Evolutionary conservation across 2,329 filamentous ascomycete genomes (phyloP).

Genomic region (Ceratocystis huliohia): DNA sequence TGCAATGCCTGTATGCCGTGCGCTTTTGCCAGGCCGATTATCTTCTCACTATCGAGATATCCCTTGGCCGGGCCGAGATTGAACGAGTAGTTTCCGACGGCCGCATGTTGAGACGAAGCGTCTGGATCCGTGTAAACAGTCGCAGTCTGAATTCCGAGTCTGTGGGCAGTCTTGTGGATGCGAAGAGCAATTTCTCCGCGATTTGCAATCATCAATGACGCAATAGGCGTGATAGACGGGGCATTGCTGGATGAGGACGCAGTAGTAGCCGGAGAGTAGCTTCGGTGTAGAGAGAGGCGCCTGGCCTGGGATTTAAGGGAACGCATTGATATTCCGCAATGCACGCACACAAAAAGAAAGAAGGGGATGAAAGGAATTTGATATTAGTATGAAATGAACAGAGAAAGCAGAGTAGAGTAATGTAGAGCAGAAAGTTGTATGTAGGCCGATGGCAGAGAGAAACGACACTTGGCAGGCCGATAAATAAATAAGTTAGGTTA

Average conservation of each 20-base stretch:
- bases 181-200: constrained; percentile 92
- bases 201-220: constrained; percentile 88
- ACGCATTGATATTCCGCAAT: neutral
- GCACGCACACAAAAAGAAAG: neutral
- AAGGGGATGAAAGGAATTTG: neutral
- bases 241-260: neutral
- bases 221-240: constrained; percentile 37
- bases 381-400: neutral
- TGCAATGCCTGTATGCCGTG: constrained; percentile 85
- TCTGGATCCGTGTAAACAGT: constrained; percentile 94
- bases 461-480: no score
- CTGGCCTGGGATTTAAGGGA: neutral
- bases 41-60: constrained; percentile 87
- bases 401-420: no score
- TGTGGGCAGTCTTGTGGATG: constrained; percentile 75
- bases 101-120: constrained; percentile 72
- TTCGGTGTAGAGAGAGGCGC: neutral
- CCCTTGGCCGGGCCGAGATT: constrained; percentile 72
- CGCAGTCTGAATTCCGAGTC: constrained; percentile 82
- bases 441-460: no score
- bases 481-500: no score
- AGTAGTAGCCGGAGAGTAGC: neutral
- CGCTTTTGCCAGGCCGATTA: constrained; percentile 75
- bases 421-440: no score
- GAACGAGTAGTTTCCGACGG: constrained; percentile 69